Evolutionary conservation across 1,284 basidiomycete genomes (phyloP).

Genomic region (Sanghuangporus sanghuang): DNA sequence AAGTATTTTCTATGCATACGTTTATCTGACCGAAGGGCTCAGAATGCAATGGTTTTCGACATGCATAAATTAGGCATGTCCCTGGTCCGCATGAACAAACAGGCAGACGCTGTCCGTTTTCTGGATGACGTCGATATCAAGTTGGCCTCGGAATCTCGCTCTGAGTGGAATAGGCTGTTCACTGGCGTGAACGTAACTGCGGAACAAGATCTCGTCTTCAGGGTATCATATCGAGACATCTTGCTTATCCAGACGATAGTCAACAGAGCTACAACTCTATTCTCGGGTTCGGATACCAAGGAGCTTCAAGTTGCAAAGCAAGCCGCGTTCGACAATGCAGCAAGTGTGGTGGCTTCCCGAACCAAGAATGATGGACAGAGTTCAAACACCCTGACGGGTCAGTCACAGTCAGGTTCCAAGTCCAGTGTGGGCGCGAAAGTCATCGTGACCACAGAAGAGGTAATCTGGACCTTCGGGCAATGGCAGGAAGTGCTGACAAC

Average conservation of each 20-base stretch:
- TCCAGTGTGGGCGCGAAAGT: constrained; percentile 12
- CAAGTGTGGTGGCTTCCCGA: constrained; percentile 9
- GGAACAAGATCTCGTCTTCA: constrained; percentile 79
- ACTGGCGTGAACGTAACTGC: constrained; percentile 83
- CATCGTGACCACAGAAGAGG: constrained; percentile 17
- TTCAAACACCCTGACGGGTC: constrained; percentile 69
- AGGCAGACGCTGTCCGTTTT: constrained; percentile 83
- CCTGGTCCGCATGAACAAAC: constrained; percentile 82
- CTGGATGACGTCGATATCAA: constrained; percentile 92
- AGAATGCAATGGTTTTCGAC: constrained; percentile 83
- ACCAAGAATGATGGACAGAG: constrained; percentile 26
- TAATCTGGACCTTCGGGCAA: constrained; percentile 6
- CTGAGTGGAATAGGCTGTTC: constrained; percentile 69
- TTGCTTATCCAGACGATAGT: constrained; percentile 85
- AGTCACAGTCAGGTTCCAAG: background rate
- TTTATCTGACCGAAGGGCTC: background rate
- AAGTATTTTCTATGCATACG: background rate
- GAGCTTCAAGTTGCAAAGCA: constrained; percentile 8
- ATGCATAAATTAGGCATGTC: constrained; percentile 92
- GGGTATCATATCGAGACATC: constrained; percentile 92
- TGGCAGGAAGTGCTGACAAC: constrained; percentile 5
- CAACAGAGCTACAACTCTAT: constrained; percentile 82
- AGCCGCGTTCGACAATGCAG: constrained; percentile 11
- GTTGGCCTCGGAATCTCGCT: constrained; percentile 80
- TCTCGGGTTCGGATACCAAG: constrained; percentile 28